Evolutionary conservation across 2,329 filamentous ascomycete genomes (phyloP).

Genomic region (Fusarium robinianum): DNA sequence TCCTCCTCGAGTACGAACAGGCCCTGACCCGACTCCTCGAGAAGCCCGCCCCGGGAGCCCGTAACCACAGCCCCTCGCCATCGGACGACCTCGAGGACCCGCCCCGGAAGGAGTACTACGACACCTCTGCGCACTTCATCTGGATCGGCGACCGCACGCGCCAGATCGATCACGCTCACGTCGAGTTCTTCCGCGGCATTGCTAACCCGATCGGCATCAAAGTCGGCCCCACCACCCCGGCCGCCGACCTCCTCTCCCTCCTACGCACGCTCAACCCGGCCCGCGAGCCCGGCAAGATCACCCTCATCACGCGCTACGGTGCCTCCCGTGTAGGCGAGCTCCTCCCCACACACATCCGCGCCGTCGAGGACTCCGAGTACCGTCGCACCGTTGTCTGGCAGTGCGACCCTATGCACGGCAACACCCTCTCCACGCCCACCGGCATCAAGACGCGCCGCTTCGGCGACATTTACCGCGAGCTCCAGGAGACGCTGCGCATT

Average conservation of each 20-base stretch:
- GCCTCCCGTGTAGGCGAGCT: slow-evolving; percentile 74
- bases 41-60: slow-evolving; percentile 55
- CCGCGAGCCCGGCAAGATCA: slow-evolving; percentile 87
- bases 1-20: slow-evolving; percentile 94
- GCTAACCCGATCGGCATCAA: slow-evolving; percentile 97
- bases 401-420: slow-evolving; percentile 98
- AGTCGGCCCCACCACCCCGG: slow-evolving; percentile 83
- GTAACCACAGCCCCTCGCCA: slow-evolving; percentile 49
- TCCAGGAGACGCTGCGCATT: slow-evolving; percentile 80
- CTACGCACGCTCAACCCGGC: slow-evolving; percentile 84
- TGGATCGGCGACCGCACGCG: slow-evolving; percentile 98
- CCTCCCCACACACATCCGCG: slow-evolving; percentile 83
- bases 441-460: slow-evolving; percentile 95
- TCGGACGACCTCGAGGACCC: slow-evolving; percentile 40
- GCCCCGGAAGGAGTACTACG: slow-evolving; percentile 76
- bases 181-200: slow-evolving; percentile 96
- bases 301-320: slow-evolving; percentile 94
- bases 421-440: slow-evolving; percentile 67
- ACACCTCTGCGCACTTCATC: slow-evolving; percentile 94
- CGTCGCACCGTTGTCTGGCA: slow-evolving; percentile 81
- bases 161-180: slow-evolving; percentile 89
- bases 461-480: slow-evolving; percentile 84
- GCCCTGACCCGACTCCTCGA: slow-evolving; percentile 77
- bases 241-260: slow-evolving; percentile 74
- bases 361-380: slow-evolving; percentile 79